Evolutionary conservation across 768 basidiomycete species (phyloP).

Genomic region (Clathrus columnatus): DNA sequence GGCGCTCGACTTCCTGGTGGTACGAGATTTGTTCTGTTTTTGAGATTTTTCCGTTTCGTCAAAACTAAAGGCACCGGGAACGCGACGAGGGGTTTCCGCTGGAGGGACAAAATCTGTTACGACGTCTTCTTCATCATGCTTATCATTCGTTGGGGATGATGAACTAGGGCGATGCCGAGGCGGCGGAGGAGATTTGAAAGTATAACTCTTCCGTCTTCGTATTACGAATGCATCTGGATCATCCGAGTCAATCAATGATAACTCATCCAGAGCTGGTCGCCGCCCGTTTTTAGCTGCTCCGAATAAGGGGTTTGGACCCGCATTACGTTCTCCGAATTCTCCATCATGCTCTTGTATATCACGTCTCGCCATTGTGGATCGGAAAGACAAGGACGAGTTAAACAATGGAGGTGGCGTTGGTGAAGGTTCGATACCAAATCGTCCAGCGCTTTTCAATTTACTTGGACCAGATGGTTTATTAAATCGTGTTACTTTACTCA

Average conservation of each 20-base stretch:
- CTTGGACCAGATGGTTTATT: background rate
- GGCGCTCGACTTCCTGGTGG: background rate
- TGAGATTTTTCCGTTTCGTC: background rate
- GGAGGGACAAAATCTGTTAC: too few species aligned
- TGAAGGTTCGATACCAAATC: background rate
- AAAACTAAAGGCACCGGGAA: background rate
- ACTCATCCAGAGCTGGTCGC: background rate
- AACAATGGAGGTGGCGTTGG: background rate
- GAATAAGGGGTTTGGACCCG: background rate
- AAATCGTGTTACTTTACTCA: background rate
- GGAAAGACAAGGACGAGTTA: background rate
- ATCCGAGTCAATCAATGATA: conserved; percentile 3
- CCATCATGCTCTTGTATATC: too few species aligned
- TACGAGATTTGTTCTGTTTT: background rate
- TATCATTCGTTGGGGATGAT: background rate
- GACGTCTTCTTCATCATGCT: too few species aligned
- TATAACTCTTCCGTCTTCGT: background rate
- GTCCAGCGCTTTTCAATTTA: background rate
- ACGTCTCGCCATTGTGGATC: background rate
- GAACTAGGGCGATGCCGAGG: background rate
- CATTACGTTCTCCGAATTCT: background rate
- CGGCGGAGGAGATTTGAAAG: background rate
- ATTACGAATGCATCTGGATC: conserved; percentile 9
- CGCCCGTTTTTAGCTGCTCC: background rate
- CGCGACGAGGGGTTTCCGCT: background rate